These are phyloP conservation scores for Aeschynomene evenia DNA, from an alignment of 306 rosid species.

Conservation along the genomic window DNA sequence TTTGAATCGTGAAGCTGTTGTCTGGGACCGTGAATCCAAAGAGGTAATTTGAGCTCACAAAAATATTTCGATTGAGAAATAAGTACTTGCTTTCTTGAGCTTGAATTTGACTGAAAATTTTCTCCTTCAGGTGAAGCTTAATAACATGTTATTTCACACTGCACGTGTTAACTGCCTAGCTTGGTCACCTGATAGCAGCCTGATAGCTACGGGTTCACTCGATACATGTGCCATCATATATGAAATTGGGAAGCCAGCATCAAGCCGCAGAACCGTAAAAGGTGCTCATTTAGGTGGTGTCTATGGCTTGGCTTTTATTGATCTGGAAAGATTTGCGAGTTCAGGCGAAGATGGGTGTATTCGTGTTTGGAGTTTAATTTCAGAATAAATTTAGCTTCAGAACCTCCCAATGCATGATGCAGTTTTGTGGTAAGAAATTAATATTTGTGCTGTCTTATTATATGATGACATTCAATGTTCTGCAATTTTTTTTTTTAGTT, in stretches of 20 bases:
- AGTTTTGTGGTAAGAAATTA: slow-evolving; percentile 26
- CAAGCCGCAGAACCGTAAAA: slow-evolving; percentile 81
- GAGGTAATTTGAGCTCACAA: slow-evolving; percentile 58
- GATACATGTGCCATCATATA: slow-evolving; percentile 84
- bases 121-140: slow-evolving; percentile 76
- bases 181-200: slow-evolving; percentile 91
- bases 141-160: slow-evolving; percentile 86
- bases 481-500: slow-evolving; percentile 12
- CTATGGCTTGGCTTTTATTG: slow-evolving; percentile 75
- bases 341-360: slow-evolving; percentile 95
- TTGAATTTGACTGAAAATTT: slow-evolving; percentile 17
- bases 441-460: background rate
- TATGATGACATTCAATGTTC: slow-evolving; percentile 16
- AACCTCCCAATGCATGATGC: slow-evolving; percentile 28
- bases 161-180: slow-evolving; percentile 92
- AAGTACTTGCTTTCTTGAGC: slow-evolving; percentile 22
- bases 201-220: slow-evolving; percentile 91
- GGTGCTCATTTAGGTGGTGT: slow-evolving; percentile 96
- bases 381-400: slow-evolving; percentile 37
- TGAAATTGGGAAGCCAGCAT: slow-evolving; percentile 83
- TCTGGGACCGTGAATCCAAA: slow-evolving; percentile 73
- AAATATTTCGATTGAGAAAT: background rate
- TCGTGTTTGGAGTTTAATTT: slow-evolving; percentile 76
- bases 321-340: slow-evolving; percentile 61
- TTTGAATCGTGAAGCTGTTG: slow-evolving; percentile 92